Evolutionary conservation across 2,329 filamentous ascomycete species (phyloP).

Genomic region (Nemania sp.): DNA sequence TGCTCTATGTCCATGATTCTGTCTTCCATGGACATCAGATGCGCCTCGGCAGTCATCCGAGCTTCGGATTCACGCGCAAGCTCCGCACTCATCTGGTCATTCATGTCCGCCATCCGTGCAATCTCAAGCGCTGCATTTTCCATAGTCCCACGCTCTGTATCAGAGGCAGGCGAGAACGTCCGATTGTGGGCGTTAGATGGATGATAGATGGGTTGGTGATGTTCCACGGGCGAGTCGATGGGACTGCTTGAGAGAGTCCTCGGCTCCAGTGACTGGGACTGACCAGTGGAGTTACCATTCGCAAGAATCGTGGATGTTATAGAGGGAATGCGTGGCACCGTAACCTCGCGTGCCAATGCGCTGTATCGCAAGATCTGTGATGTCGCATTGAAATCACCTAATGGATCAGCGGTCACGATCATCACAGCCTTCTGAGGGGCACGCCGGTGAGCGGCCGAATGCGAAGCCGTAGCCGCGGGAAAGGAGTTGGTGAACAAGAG

Average conservation of each 20-base stretch:
- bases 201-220: constrained; percentile 49
- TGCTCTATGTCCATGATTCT: constrained; percentile 72
- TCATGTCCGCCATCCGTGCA: constrained; percentile 74
- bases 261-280: constrained; percentile 29
- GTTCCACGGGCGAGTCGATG: constrained; percentile 38
- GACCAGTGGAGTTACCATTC: constrained; percentile 34
- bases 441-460: constrained; percentile 52
- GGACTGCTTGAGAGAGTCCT: constrained; percentile 34
- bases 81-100: constrained; percentile 73
- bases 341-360: constrained; percentile 88
- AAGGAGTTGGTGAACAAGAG: constrained; percentile 88
- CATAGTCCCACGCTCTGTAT: constrained; percentile 70
- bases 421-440: constrained; percentile 88
- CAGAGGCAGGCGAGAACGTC: constrained; percentile 46
- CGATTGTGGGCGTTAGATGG: constrained; percentile 39
- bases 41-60: constrained; percentile 72
- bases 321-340: constrained; percentile 85
- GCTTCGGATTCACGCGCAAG: constrained; percentile 72
- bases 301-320: constrained; percentile 72
- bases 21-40: constrained; percentile 72
- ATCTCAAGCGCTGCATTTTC: constrained; percentile 83
- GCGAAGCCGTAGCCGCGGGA: constrained; percentile 61
- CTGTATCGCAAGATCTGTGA: constrained; percentile 95
- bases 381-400: constrained; percentile 95
- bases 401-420: constrained; percentile 92